Conservation (phyloP, 2,329 filamentous ascomycete genomes). For the Colletotrichum lentis region DNA sequence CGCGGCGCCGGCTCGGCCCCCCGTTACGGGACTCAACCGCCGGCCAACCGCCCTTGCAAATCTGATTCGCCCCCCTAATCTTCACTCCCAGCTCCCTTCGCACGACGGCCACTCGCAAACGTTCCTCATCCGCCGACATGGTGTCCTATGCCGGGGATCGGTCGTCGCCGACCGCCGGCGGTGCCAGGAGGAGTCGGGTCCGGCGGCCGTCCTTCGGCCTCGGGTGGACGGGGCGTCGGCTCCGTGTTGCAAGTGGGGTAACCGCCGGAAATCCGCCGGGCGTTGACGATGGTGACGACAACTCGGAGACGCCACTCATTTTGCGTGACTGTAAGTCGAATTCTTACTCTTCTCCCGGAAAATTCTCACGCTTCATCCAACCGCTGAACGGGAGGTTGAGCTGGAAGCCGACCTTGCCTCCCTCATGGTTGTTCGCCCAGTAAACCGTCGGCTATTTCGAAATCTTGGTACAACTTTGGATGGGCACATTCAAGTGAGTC, state of each 20-base stretch:
- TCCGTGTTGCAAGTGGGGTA: neutral
- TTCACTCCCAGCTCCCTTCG: neutral
- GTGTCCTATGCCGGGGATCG: conserved; percentile 48
- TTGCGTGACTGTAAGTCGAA: neutral
- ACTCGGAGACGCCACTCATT: neutral
- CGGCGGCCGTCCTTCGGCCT: neutral
- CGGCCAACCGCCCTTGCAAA: neutral
- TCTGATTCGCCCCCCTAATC: neutral
- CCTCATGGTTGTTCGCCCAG: neutral
- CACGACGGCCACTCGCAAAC: conserved; percentile 48
- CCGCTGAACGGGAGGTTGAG: neutral
- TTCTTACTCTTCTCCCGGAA: neutral
- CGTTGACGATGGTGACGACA: neutral
- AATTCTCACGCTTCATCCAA: neutral
- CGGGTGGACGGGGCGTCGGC: neutral
- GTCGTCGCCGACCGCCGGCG: conserved; percentile 15
- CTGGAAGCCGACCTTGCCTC: neutral
- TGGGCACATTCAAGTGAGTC: neutral
- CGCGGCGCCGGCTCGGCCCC: neutral
- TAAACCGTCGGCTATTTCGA: neutral
- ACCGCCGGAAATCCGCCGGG: neutral
- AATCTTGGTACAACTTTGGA: neutral
- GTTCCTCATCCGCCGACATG: conserved; percentile 48
- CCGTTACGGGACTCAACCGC: neutral
- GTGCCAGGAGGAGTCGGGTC: too few relatives aligned